Percentiles rank a stretch among this genome's conserved stretches.
Evolutionary conservation across 192 early-diverging fungal genomes (phyloP).

Genomic region (Backusella westeae): DNA sequence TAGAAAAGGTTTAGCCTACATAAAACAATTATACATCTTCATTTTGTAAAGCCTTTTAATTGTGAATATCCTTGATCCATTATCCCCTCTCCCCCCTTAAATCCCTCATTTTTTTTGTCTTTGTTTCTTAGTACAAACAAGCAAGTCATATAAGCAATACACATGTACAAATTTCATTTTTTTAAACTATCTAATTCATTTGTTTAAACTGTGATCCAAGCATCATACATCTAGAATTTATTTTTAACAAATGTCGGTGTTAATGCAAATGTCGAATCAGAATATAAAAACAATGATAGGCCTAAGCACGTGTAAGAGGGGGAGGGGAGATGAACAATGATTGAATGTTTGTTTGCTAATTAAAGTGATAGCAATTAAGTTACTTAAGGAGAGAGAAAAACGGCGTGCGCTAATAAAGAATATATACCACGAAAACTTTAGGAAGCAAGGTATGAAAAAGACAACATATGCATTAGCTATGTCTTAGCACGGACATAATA

Average conservation of each 20-base stretch:
- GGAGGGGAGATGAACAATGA: neutral
- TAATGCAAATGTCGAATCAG: neutral
- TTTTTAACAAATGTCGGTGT: neutral
- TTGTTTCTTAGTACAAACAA: neutral
- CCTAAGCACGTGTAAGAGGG: neutral
- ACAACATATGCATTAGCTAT: neutral
- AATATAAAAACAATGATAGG: neutral
- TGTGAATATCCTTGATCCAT: neutral
- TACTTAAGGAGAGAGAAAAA: neutral
- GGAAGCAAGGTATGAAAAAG: neutral
- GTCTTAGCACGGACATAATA: neutral
- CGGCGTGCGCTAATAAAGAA: neutral
- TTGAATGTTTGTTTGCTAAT: neutral
- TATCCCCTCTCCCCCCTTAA: neutral
- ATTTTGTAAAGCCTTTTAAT: neutral
- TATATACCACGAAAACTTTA: neutral
- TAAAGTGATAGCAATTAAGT: conserved; percentile 6
- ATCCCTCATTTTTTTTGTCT: neutral
- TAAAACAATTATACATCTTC: neutral
- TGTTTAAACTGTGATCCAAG: neutral
- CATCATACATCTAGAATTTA: neutral
- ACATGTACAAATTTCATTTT: neutral
- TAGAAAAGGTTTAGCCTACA: neutral
- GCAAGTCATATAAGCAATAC: neutral
- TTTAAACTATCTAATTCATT: neutral